These are phyloP conservation scores for Globisporangium cederbergense DNA, from an alignment of 352 stramenopile species.

Conservation along the genomic window DNA sequence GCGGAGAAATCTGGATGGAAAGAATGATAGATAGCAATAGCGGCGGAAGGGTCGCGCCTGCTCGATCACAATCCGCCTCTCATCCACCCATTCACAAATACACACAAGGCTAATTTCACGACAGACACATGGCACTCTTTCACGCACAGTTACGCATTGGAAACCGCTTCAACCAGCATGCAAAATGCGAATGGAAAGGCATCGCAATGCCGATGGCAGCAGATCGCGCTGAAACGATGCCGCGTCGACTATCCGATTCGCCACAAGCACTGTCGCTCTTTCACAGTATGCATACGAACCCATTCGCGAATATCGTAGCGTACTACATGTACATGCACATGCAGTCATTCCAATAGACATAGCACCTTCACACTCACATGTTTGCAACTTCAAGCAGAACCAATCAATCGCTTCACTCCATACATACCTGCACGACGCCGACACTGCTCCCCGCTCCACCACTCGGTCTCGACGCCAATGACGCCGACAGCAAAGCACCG, in stretches of 20 bases:
- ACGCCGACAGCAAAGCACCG: not conserved
- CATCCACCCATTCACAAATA: not conserved
- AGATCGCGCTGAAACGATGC: not conserved
- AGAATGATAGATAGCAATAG: not conserved
- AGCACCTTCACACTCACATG: not conserved
- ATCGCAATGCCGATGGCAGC: not conserved
- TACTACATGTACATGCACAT: not conserved
- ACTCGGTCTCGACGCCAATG: not conserved
- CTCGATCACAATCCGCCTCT: not conserved
- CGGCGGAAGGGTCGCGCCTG: not conserved
- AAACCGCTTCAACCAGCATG: not conserved
- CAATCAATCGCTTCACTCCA: not conserved
- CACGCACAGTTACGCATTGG: not conserved
- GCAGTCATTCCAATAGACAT: not conserved
- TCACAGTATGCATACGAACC: not conserved
- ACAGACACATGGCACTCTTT: not conserved
- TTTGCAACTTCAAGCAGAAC: not conserved
- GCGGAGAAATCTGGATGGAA: no score
- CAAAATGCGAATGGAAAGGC: not conserved
- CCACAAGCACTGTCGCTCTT: not conserved
- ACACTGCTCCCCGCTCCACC: not conserved
- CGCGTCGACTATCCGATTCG: slow-evolving; percentile 6
- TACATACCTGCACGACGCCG: not conserved
- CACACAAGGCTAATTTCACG: not conserved
- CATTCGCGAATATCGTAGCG: not conserved